Evolutionary conservation across 192 early-diverging fungal genomes (phyloP).

Genomic region (Coemansia sp.): DNA sequence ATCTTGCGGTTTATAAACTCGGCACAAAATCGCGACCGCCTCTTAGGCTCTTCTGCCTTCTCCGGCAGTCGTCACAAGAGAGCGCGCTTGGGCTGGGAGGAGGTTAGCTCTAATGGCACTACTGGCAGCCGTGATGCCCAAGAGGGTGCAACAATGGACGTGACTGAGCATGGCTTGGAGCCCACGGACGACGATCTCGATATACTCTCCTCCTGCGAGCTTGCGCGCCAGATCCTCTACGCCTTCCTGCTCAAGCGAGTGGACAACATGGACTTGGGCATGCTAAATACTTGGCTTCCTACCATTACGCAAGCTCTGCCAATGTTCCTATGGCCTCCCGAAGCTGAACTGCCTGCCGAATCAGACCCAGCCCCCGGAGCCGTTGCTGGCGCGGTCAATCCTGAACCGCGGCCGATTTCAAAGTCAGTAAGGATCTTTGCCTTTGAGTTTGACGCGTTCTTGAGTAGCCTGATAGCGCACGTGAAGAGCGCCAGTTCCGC

Average conservation of each 20-base stretch:
- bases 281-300: constrained; percentile 43
- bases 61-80: neutral
- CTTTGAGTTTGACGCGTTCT: constrained; percentile 46
- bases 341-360: neutral
- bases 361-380: no score
- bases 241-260: constrained; percentile 40
- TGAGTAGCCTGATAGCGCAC: constrained; percentile 30
- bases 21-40: constrained; percentile 18
- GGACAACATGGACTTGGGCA: constrained; percentile 20
- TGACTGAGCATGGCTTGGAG: neutral
- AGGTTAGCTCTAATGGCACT: no score
- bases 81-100: constrained; percentile 8
- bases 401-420: constrained; percentile 6
- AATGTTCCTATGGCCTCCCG: constrained; percentile 15
- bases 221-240: constrained; percentile 45
- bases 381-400: neutral
- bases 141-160: neutral
- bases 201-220: constrained; percentile 18
- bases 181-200: constrained; percentile 16
- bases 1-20: constrained; percentile 20
- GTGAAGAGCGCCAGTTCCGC: constrained; percentile 11
- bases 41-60: neutral
- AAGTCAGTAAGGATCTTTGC: constrained; percentile 10
- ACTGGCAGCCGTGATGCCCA: no score
- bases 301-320: constrained; percentile 11